phyloP scores from a whole-genome alignment of 139 green algal species.

The Tetraselmis striata region DNA sequence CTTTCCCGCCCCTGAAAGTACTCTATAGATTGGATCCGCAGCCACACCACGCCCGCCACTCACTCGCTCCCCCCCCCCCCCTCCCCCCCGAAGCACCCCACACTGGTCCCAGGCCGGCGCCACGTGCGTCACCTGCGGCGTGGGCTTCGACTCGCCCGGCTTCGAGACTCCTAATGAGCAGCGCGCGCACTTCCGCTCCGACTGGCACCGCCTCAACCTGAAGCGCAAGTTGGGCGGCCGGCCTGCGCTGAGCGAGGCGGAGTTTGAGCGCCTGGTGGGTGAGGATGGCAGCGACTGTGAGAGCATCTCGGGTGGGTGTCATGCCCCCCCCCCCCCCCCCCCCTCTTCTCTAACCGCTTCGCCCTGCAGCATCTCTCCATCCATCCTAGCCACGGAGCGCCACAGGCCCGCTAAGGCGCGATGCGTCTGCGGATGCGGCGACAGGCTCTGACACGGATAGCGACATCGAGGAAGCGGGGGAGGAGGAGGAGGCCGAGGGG shows the following conservation, averaged over 20 bases:
- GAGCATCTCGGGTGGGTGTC: neutral
- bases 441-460: neutral
- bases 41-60: too few relatives aligned
- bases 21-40: too few relatives aligned
- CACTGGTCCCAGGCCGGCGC: constrained; percentile 17
- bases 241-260: constrained; percentile 43
- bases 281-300: constrained; percentile 9
- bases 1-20: too few relatives aligned
- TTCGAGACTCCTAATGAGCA: constrained; percentile 60
- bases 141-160: constrained; percentile 31
- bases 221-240: constrained; percentile 53
- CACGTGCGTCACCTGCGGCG: constrained; percentile 60
- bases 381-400: too few relatives aligned
- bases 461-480: neutral
- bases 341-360: too few relatives aligned
- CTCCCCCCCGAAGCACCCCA: too few relatives aligned
- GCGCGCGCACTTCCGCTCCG: constrained; percentile 74
- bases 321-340: too few relatives aligned
- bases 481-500: neutral
- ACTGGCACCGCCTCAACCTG: constrained; percentile 88
- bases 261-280: constrained; percentile 52
- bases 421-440: too few relatives aligned
- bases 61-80: too few relatives aligned
- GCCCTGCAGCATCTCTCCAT: too few relatives aligned
- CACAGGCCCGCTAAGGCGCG: too few relatives aligned